These are phyloP conservation scores for Cladorrhinum sp. DNA, from an alignment of 2,329 filamentous ascomycete genomes.

Conservation along the genomic window DNA sequence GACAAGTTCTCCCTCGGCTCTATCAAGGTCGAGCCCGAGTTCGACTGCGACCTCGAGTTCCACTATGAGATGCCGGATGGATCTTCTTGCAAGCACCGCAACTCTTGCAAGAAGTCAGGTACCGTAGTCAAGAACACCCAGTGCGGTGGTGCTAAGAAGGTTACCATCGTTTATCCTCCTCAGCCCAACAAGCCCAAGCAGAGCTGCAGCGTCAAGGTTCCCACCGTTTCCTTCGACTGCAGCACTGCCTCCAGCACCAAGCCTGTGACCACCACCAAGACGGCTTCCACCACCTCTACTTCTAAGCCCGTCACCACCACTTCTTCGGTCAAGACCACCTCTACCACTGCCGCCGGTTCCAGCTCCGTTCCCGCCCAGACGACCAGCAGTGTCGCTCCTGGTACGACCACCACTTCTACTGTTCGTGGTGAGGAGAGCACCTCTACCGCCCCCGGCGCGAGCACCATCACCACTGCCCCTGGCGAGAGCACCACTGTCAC, in stretches of 20 bases:
- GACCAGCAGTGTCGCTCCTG: slow-evolving; percentile 9
- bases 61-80: slow-evolving; percentile 84
- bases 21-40: slow-evolving; percentile 70
- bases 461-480: slow-evolving; percentile 22
- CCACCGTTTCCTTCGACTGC: slow-evolving; percentile 75
- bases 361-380: slow-evolving; percentile 26
- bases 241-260: slow-evolving; percentile 33
- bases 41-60: slow-evolving; percentile 78
- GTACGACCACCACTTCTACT: slow-evolving; percentile 15
- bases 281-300: slow-evolving; percentile 9
- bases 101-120: slow-evolving; percentile 64
- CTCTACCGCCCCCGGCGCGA: slow-evolving; percentile 22
- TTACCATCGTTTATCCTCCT: slow-evolving; percentile 66
- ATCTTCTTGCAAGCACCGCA: slow-evolving; percentile 74
- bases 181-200: slow-evolving; percentile 56
- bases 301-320: slow-evolving; percentile 13
- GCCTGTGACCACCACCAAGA: slow-evolving; percentile 31
- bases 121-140: slow-evolving; percentile 76
- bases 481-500: slow-evolving; percentile 23
- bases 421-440: slow-evolving; percentile 2
- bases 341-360: slow-evolving; percentile 26
- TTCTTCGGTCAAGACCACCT: slow-evolving; percentile 10
- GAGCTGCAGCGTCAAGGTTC: slow-evolving; percentile 69
- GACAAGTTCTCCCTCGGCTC: slow-evolving; percentile 71
- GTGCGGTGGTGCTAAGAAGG: slow-evolving; percentile 85